A percentile compares a stretch with the other conserved stretches of the same genome.
phyloP scores from a whole-genome alignment of 164 flowering plant genomes.

The Hamamelis virginiana region DNA sequence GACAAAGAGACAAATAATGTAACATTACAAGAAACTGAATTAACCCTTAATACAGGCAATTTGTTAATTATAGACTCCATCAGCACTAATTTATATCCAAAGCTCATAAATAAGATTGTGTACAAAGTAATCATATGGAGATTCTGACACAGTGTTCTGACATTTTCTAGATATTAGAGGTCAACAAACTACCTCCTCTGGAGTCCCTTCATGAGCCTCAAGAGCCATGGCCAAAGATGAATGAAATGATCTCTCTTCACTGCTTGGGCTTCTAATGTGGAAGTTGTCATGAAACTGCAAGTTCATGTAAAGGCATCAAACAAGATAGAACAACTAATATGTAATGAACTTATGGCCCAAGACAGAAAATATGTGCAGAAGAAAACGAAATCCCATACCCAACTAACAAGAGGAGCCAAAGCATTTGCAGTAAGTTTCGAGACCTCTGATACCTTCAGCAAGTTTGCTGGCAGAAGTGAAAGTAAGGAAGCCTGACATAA shows the following conservation, averaged over 20 bases:
- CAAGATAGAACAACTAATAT: slow-evolving; percentile 5
- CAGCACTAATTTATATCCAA: too few relatives aligned
- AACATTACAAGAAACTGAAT: too few relatives aligned
- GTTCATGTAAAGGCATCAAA: slow-evolving; percentile 10
- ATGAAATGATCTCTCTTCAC: slow-evolving; percentile 42
- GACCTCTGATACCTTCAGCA: slow-evolving; percentile 43
- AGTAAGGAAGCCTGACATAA: slow-evolving; percentile 80
- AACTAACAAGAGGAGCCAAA: slow-evolving; percentile 59
- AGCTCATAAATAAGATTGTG: too few relatives aligned
- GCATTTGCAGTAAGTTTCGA: slow-evolving; percentile 46
- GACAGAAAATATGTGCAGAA: neutral
- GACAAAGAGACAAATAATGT: too few relatives aligned
- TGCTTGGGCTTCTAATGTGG: slow-evolving; percentile 32
- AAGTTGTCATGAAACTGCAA: slow-evolving; percentile 71
- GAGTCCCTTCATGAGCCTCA: slow-evolving; percentile 67
- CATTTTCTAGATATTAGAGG: neutral
- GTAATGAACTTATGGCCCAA: neutral
- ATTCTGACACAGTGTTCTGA: neutral
- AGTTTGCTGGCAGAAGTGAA: slow-evolving; percentile 66
- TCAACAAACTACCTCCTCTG: slow-evolving; percentile 71
- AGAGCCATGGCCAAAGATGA: slow-evolving; percentile 59
- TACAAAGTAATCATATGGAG: neutral
- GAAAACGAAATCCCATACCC: slow-evolving; percentile 53
- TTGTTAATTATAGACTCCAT: too few relatives aligned
- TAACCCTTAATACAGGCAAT: too few relatives aligned